Evolutionary conservation across 2,329 filamentous ascomycete genomes (phyloP).

Genomic region (Colletotrichum scovillei): DNA sequence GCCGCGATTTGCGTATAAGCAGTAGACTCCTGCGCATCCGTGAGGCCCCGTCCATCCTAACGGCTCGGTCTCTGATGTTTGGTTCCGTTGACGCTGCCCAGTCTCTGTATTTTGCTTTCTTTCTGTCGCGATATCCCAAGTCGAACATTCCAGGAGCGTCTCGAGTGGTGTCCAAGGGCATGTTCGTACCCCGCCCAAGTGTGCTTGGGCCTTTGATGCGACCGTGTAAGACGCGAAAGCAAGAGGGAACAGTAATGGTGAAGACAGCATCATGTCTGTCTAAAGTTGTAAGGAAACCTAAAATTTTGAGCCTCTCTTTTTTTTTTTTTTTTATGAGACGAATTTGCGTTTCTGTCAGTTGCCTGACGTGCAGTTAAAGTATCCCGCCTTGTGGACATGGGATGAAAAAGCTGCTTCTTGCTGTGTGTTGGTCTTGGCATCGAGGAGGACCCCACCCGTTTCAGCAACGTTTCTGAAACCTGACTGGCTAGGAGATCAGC

Average conservation of each 20-base stretch:
- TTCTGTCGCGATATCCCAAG: not conserved
- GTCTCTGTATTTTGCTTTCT: not conserved
- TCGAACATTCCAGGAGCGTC: conserved; percentile 13
- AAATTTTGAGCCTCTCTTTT: not conserved
- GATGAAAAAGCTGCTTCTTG: not conserved
- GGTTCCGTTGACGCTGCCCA: not conserved
- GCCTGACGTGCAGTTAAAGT: conserved; percentile 8
- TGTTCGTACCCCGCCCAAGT: not conserved
- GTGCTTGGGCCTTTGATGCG: conserved; percentile 13
- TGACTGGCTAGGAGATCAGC: conserved; percentile 11
- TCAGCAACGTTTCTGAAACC: conserved; percentile 31
- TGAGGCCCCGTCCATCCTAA: conserved; percentile 31
- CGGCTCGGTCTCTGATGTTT: not conserved
- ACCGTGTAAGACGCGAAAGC: conserved; percentile 9
- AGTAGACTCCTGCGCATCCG: conserved; percentile 38
- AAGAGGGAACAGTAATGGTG: not conserved
- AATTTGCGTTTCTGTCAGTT: not conserved
- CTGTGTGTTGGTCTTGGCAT: conserved; percentile 3
- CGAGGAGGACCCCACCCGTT: conserved; percentile 20
- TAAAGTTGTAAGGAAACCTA: not conserved
- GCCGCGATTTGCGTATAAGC: conserved; percentile 47
- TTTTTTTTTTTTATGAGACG: not conserved
- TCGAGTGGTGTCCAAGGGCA: conserved; percentile 25
- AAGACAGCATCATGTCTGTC: not conserved
- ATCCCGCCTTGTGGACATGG: not conserved